Evolutionary conservation across 2,329 filamentous ascomycete genomes (phyloP).

Genomic region (Exophiala bonariae): DNA sequence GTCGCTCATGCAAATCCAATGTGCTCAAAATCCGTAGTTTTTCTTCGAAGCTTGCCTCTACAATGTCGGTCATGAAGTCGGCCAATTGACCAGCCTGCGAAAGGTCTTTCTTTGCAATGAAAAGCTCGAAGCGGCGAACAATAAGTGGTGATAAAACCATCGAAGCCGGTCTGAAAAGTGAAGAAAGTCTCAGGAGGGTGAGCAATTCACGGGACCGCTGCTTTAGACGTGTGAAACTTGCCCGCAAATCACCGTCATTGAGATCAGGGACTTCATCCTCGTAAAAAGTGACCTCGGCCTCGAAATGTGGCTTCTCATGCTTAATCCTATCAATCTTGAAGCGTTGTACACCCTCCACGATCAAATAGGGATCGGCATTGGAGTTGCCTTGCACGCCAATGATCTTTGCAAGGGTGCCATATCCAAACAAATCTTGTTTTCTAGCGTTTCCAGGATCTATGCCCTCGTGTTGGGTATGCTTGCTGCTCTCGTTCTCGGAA

Average conservation of each 20-base stretch:
- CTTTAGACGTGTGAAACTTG: conserved; percentile 78
- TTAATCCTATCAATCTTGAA: conserved; percentile 73
- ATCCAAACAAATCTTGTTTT: conserved; percentile 75
- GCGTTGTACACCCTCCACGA: conserved; percentile 81
- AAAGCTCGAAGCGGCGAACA: conserved; percentile 80
- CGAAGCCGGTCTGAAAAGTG: conserved; percentile 72
- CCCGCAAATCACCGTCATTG: conserved; percentile 65
- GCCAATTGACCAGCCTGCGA: conserved; percentile 81
- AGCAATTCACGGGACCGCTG: conserved; percentile 82
- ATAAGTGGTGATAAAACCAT: conserved; percentile 77
- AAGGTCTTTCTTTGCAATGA: conserved; percentile 79
- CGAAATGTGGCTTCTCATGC: conserved; percentile 81
- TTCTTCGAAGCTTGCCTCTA: conserved; percentile 85
- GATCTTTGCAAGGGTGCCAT: conserved; percentile 79
- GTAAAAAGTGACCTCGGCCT: conserved; percentile 72
- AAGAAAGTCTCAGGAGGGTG: conserved; percentile 78
- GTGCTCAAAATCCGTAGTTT: conserved; percentile 85
- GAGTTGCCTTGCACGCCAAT: conserved; percentile 74
- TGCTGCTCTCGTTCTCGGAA: conserved; percentile 50
- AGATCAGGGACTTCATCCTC: conserved; percentile 56
- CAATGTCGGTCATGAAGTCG: conserved; percentile 94
- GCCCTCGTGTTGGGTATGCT: conserved; percentile 33
- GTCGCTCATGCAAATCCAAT: conserved; percentile 72
- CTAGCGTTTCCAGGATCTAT: conserved; percentile 61
- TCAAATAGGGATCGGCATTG: conserved; percentile 73